Evolutionary conservation across 2,329 filamentous ascomycete genomes (phyloP).

Genomic region (Apiospora sp.): DNA sequence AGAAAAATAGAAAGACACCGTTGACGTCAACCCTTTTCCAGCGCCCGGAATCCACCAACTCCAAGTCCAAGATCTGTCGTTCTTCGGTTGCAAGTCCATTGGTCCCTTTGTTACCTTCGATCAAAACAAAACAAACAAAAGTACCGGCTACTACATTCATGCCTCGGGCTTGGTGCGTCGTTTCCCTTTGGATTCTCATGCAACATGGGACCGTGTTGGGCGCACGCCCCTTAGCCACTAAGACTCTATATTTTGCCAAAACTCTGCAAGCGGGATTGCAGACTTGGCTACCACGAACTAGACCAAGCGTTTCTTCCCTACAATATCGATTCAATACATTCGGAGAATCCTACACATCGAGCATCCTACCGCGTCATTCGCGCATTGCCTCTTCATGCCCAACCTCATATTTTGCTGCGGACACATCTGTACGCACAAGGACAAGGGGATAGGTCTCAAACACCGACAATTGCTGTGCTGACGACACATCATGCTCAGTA

Average conservation of each 20-base stretch:
- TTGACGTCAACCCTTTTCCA: no score
- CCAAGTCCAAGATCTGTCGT: conserved; percentile 11
- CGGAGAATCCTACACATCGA: background rate
- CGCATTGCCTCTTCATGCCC: background rate
- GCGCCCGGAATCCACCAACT: background rate
- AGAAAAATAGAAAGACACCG: background rate
- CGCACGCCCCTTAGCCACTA: background rate
- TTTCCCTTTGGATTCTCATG: background rate
- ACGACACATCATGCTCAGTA: background rate
- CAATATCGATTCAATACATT: background rate
- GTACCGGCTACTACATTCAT: background rate
- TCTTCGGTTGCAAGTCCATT: background rate
- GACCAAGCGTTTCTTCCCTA: background rate
- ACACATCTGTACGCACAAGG: background rate
- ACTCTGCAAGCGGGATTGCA: background rate
- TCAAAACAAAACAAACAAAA: background rate
- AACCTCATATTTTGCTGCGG: background rate
- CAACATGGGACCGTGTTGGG: background rate
- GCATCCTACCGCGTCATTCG: background rate
- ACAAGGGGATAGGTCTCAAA: background rate
- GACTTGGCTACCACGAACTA: background rate
- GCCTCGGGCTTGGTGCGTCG: background rate
- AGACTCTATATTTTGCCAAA: background rate
- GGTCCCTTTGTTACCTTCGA: background rate
- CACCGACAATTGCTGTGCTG: background rate